A percentile compares a stretch with the other conserved stretches of the same genome.
Evolutionary conservation across 331 rosid genomes (phyloP).

Genomic region (Acacia concinna): DNA sequence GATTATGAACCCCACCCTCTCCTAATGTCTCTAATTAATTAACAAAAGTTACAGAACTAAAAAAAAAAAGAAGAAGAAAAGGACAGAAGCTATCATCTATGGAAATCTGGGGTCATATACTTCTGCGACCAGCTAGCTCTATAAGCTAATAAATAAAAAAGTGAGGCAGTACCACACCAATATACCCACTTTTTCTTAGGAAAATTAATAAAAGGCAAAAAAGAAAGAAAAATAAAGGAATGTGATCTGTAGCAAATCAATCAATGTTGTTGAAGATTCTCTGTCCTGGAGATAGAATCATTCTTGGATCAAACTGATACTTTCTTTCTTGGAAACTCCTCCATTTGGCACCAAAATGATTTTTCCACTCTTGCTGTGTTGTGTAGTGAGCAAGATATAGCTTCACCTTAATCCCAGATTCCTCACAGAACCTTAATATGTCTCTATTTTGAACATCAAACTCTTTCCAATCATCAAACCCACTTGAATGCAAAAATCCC

Average conservation of each 20-base stretch:
- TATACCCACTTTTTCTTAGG: neutral
- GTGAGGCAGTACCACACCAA: constrained; percentile 11
- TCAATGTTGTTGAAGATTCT: constrained; percentile 50
- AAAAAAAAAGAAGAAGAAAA: neutral
- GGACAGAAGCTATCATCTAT: neutral
- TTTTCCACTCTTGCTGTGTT: constrained; percentile 60
- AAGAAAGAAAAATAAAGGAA: neutral
- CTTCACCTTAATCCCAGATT: constrained; percentile 56
- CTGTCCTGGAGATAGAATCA: constrained; percentile 83
- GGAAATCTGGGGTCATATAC: neutral
- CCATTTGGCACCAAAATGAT: constrained; percentile 87
- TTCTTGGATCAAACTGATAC: constrained; percentile 70
- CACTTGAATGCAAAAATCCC: constrained; percentile 77
- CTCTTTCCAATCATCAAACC: constrained; percentile 66
- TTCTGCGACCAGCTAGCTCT: constrained; percentile 23
- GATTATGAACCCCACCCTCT: neutral
- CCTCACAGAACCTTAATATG: constrained; percentile 58
- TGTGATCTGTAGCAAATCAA: neutral
- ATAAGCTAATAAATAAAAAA: neutral
- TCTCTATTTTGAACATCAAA: constrained; percentile 69
- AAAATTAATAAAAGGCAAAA: neutral
- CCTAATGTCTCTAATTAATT: neutral
- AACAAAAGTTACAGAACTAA: neutral
- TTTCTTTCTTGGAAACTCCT: constrained; percentile 54
- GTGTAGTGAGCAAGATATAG: constrained; percentile 68